These are phyloP conservation scores for Tetradesmus obliquus DNA, from an alignment of 139 green algal species.

Conservation along the genomic window DNA sequence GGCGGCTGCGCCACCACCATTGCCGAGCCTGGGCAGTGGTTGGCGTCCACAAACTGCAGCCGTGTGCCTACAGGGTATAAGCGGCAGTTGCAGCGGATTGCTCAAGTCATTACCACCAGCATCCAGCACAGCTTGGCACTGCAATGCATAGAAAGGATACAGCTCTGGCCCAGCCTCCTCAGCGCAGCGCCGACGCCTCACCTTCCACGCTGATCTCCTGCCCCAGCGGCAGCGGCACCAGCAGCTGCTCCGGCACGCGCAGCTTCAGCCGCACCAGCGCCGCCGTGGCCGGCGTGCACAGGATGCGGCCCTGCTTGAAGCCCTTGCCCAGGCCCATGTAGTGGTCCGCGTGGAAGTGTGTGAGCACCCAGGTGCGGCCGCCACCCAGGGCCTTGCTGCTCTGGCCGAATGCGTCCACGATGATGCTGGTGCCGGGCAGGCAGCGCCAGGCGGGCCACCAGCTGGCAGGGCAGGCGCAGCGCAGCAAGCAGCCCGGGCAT, in stretches of 20 bases:
- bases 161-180: not conserved
- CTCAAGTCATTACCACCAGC: not conserved
- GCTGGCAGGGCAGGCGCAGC: constrained; percentile 1
- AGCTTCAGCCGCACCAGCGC: constrained; percentile 72
- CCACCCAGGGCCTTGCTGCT: constrained; percentile 32
- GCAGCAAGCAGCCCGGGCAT: too few relatives aligned
- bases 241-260: constrained; percentile 50
- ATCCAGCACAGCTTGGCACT: not conserved
- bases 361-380: constrained; percentile 81
- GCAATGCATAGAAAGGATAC: too few relatives aligned
- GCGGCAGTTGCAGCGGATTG: not conserved
- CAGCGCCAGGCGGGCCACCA: constrained; percentile 16
- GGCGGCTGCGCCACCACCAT: constrained; percentile 67
- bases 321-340: constrained; percentile 63
- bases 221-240: constrained; percentile 41
- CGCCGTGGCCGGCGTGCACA: constrained; percentile 81
- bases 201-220: constrained; percentile 47
- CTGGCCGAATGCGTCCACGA: constrained; percentile 82
- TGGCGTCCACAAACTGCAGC: constrained; percentile 74
- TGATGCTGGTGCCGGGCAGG: constrained; percentile 60
- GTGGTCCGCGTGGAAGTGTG: constrained; percentile 93
- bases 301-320: constrained; percentile 67
- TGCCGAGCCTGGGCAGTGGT: constrained; percentile 83
- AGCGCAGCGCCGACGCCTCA: not conserved
- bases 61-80: constrained; percentile 1